Conservation (phyloP, 257 asterid genomes). For the Solanum bukasovii region DNA sequence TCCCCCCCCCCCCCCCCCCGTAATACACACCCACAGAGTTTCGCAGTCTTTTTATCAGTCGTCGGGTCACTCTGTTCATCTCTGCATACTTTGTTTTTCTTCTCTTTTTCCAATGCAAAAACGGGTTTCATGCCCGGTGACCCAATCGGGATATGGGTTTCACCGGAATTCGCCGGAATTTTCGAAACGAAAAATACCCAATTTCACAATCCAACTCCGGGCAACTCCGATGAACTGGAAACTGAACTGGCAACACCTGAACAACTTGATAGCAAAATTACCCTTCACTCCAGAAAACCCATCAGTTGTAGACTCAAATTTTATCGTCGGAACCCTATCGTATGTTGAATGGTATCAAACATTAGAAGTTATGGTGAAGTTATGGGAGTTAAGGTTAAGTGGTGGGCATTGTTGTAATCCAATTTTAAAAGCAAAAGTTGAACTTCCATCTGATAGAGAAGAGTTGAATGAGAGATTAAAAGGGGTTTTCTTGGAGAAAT, state of each 20-base stretch:
- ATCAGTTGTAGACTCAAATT: background rate
- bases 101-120: background rate
- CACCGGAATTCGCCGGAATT: background rate
- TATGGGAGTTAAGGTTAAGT: conserved; percentile 47
- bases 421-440: conserved; percentile 15
- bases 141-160: background rate
- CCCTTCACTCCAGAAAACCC: conserved; percentile 25
- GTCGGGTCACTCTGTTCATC: background rate
- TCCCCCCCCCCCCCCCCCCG: background rate
- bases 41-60: background rate
- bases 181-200: conserved; percentile 5
- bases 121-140: background rate
- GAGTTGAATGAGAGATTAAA: conserved; percentile 45
- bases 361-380: conserved; percentile 36
- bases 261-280: conserved; percentile 9
- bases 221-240: background rate
- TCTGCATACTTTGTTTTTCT: background rate
- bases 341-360: conserved; percentile 76
- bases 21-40: background rate
- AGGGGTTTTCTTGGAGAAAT: conserved; percentile 30
- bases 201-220: conserved; percentile 41
- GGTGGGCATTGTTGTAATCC: conserved; percentile 21
- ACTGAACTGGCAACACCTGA: conserved; percentile 4
- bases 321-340: conserved; percentile 13
- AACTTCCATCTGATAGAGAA: conserved; percentile 49